phyloP scores from a whole-genome alignment of 805 yeast species.

The Kodamaea sagamina region DNA sequence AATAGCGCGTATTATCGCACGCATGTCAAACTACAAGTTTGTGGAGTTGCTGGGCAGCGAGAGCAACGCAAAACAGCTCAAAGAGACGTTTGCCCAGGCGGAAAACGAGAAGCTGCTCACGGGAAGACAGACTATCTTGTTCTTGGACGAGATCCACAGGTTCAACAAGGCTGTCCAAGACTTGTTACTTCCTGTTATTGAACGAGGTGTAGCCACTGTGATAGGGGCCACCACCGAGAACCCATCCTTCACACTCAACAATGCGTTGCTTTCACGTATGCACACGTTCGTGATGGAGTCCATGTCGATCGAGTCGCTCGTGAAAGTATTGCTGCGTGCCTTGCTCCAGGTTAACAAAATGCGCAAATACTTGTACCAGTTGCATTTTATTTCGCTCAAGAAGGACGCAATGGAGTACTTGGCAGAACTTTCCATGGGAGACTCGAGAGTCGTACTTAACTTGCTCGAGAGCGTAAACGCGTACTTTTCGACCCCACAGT shows the following conservation, averaged over 20 bases:
- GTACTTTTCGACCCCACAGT: slow-evolving; percentile 38
- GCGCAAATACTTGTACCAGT: slow-evolving; percentile 52
- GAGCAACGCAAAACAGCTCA: slow-evolving; percentile 35
- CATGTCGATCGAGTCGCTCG: slow-evolving; percentile 31
- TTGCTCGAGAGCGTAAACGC: slow-evolving; percentile 73
- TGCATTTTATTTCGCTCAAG: slow-evolving; percentile 53
- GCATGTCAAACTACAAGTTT: slow-evolving; percentile 32
- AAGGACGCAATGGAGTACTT: slow-evolving; percentile 65
- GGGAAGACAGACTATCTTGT: slow-evolving; percentile 35
- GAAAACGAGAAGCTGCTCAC: slow-evolving; percentile 37
- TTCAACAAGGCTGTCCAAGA: slow-evolving; percentile 47
- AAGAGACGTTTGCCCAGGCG: slow-evolving; percentile 38
- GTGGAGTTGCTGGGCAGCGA: slow-evolving; percentile 45
- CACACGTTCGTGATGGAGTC: slow-evolving; percentile 48
- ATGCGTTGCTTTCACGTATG: slow-evolving; percentile 46
- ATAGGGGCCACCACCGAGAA: slow-evolving; percentile 66
- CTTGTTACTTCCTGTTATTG: slow-evolving; percentile 43
- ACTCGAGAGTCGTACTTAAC: slow-evolving; percentile 81
- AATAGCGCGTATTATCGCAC: slow-evolving; percentile 41
- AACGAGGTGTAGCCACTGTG: slow-evolving; percentile 40
- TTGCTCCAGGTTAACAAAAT: slow-evolving; percentile 54
- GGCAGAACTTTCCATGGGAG: slow-evolving; percentile 80
- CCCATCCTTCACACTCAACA: slow-evolving; percentile 45
- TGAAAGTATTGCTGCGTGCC: slow-evolving; percentile 38
- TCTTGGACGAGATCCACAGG: slow-evolving; percentile 47